Percentiles rank a stretch among this genome's conserved stretches.
Conservation (phyloP, 257 asterid genomes). For the Paraleonurus japonicus region DNA sequence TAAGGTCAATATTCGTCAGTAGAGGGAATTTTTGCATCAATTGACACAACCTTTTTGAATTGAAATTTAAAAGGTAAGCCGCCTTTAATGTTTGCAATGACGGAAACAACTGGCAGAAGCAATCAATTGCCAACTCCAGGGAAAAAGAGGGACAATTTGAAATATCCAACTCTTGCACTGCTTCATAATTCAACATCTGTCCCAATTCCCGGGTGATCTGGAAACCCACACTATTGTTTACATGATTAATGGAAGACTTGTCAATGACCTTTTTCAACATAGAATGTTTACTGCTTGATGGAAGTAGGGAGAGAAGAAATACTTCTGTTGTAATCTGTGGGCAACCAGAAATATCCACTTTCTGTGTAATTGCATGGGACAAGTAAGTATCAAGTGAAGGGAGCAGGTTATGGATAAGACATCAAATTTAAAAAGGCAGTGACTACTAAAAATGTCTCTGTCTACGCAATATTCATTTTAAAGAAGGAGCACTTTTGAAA, state of each 20-base stretch:
- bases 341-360: slow-evolving; percentile 75
- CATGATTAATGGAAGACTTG: slow-evolving; percentile 34
- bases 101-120: slow-evolving; percentile 70
- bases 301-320: slow-evolving; percentile 58
- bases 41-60: slow-evolving; percentile 39
- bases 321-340: slow-evolving; percentile 57
- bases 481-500: not conserved
- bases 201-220: slow-evolving; percentile 30
- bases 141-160: slow-evolving; percentile 72
- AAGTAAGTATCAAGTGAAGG: slow-evolving; percentile 28
- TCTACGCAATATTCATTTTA: slow-evolving; percentile 5
- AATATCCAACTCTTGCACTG: slow-evolving; percentile 74
- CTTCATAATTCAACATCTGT: slow-evolving; percentile 53
- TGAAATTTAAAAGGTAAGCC: slow-evolving; percentile 51
- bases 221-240: slow-evolving; percentile 25
- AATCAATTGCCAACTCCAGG: slow-evolving; percentile 58
- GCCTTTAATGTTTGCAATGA: slow-evolving; percentile 65
- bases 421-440: not conserved
- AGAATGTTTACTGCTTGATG: slow-evolving; percentile 37
- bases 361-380: slow-evolving; percentile 45
- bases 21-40: slow-evolving; percentile 55
- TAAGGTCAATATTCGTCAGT: slow-evolving; percentile 59
- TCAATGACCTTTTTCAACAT: slow-evolving; percentile 39
- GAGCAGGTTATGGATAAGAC: slow-evolving; percentile 16
- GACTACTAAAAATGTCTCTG: not conserved